Percentiles rank a stretch among this genome's conserved stretches.
These are phyloP conservation scores for Epichloe gansuensis DNA, from an alignment of 2,329 filamentous ascomycete genomes.

Conservation along the genomic window DNA sequence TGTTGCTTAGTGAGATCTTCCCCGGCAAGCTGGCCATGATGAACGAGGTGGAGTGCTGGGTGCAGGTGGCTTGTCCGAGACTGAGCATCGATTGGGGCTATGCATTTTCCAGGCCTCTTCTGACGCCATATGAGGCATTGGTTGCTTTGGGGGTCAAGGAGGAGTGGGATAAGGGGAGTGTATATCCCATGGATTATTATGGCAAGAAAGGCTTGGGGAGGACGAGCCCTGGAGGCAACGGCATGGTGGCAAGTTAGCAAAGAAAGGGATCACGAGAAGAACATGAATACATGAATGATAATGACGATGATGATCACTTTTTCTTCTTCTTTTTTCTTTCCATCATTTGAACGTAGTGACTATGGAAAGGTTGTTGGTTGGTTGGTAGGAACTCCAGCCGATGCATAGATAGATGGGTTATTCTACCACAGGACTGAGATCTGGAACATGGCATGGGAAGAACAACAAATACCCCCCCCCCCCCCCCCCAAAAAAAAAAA, in stretches of 20 bases:
- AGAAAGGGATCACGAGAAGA: not conserved
- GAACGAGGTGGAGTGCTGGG: slow-evolving; percentile 92
- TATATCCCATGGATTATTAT: slow-evolving; percentile 99
- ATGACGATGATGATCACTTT: not conserved
- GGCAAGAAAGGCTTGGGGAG: slow-evolving; percentile 80
- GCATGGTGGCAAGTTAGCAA: not conserved
- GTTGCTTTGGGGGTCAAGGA: slow-evolving; percentile 72
- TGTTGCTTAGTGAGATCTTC: slow-evolving; percentile 90
- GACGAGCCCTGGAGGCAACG: slow-evolving; percentile 38
- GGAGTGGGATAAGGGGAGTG: slow-evolving; percentile 46
- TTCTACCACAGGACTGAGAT: too few species aligned
- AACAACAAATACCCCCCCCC: not conserved
- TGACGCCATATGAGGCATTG: slow-evolving; percentile 92
- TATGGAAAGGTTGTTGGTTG: not conserved
- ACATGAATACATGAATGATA: not conserved
- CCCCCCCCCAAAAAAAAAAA: too few species aligned
- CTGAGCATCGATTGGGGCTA: slow-evolving; percentile 99
- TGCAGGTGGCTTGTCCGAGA: slow-evolving; percentile 93
- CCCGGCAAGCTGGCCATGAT: slow-evolving; percentile 91
- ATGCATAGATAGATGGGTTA: too few species aligned
- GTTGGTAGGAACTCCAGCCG: too few species aligned
- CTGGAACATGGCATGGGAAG: not conserved
- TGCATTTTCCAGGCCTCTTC: slow-evolving; percentile 73
- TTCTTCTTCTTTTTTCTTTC: not conserved
- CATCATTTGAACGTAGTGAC: not conserved